A percentile compares a stretch with the other conserved stretches of the same genome.
Evolutionary conservation across 1,284 basidiomycete genomes (phyloP).

Genomic region (Microstroma glucosiphilum): DNA sequence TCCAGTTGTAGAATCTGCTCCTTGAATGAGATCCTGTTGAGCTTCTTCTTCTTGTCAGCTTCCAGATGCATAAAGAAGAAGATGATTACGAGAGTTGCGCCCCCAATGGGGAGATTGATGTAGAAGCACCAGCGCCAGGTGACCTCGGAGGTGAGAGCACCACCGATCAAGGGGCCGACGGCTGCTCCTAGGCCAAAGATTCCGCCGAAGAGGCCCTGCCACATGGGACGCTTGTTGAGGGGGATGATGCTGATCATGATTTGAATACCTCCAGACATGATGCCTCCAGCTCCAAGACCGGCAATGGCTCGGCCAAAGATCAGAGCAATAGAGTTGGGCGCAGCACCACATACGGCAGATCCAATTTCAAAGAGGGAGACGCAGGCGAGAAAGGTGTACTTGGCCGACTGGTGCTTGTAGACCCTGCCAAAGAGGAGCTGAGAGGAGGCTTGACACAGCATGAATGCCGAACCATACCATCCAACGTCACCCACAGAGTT

Average conservation of each 20-base stretch:
- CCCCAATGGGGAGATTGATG: conserved; percentile 18
- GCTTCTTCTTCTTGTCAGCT: conserved; percentile 13
- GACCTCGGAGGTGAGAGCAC: conserved; percentile 44
- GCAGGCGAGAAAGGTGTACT: conserved; percentile 54
- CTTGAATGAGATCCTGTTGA: conserved; percentile 8
- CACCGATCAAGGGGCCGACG: conserved; percentile 47
- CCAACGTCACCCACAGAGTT: conserved; percentile 53
- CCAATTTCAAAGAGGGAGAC: conserved; percentile 57
- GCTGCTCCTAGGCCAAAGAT: conserved; percentile 40
- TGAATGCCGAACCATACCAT: conserved; percentile 56
- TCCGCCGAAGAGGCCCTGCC: conserved; percentile 46
- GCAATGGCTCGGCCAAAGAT: conserved; percentile 57
- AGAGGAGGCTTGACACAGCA: conserved; percentile 47
- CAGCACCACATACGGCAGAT: conserved; percentile 56
- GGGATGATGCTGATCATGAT: conserved; percentile 53
- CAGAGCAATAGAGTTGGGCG: conserved; percentile 53
- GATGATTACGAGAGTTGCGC: conserved; percentile 13
- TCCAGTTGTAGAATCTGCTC: conserved; percentile 14
- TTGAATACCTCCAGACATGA: conserved; percentile 54
- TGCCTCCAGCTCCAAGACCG: conserved; percentile 56
- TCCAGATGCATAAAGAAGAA: conserved; percentile 18
- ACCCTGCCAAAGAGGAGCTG: conserved; percentile 22
- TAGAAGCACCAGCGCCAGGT: conserved; percentile 48
- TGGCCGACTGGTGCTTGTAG: conserved; percentile 52
- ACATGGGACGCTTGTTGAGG: conserved; percentile 52